These are phyloP conservation scores for Phaeolepiota aurea DNA, from an alignment of 768 basidiomycete genomes.

Conservation along the genomic window DNA sequence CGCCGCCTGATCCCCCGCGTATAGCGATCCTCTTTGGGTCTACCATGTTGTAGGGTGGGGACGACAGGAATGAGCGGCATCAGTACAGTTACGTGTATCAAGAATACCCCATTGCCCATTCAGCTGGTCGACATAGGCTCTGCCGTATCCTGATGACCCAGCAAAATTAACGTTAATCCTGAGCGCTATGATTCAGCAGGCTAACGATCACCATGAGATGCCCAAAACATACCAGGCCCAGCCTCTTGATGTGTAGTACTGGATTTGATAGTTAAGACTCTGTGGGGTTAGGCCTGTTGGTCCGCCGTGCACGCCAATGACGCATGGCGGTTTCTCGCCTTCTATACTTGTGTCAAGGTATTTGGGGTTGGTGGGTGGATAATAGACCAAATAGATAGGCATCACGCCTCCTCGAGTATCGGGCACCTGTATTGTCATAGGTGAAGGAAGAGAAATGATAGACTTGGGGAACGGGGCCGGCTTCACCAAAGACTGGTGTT, in stretches of 20 bases:
- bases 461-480: slow-evolving; percentile 15
- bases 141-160: slow-evolving; percentile 69
- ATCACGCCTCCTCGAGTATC: slow-evolving; percentile 14
- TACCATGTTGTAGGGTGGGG: slow-evolving; percentile 39
- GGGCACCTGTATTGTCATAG: slow-evolving; percentile 33
- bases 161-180: slow-evolving; percentile 75
- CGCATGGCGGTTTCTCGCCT: slow-evolving; percentile 59
- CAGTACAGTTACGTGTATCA: slow-evolving; percentile 60
- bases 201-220: slow-evolving; percentile 6
- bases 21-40: slow-evolving; percentile 60
- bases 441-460: slow-evolving; percentile 39
- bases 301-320: slow-evolving; percentile 64
- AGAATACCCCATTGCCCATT: slow-evolving; percentile 64
- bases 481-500: neutral
- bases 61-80: slow-evolving; percentile 44
- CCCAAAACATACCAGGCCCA: slow-evolving; percentile 53
- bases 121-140: slow-evolving; percentile 56
- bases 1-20: slow-evolving; percentile 68
- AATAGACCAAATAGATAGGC: slow-evolving; percentile 55
- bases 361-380: slow-evolving; percentile 56
- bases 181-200: neutral
- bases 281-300: slow-evolving; percentile 46
- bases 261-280: slow-evolving; percentile 41
- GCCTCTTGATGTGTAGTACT: slow-evolving; percentile 65
- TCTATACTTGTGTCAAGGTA: slow-evolving; percentile 38